Evolutionary conservation across 129 eudicot species (phyloP).

Genomic region (Saposhnikovia divaricata): DNA sequence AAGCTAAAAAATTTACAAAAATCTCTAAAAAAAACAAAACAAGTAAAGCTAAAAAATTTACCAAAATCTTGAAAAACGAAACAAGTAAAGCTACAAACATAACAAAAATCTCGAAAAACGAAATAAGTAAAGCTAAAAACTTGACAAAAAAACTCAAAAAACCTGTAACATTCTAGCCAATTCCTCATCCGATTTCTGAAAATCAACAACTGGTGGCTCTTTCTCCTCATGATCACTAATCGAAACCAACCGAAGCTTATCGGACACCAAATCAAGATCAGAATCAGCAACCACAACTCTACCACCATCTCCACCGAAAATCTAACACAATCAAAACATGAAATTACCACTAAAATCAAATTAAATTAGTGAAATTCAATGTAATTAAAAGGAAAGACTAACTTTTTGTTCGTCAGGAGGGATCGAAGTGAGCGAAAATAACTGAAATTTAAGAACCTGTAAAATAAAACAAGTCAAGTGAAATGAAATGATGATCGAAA

Average conservation of each 20-base stretch:
- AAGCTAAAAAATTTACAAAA: no score
- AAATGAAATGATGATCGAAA: background rate
- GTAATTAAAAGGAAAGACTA: background rate
- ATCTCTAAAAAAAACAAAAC: no score
- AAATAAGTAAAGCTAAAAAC: background rate
- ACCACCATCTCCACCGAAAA: conserved; percentile 43
- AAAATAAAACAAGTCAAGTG: background rate
- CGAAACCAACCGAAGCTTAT: conserved; percentile 59
- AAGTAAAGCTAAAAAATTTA: no score
- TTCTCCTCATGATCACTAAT: conserved; percentile 31
- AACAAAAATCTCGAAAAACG: no score
- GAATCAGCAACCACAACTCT: conserved; percentile 51
- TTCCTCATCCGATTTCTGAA: conserved; percentile 58
- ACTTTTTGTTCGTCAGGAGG: conserved; percentile 93
- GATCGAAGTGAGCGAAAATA: conserved; percentile 70
- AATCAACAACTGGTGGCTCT: conserved; percentile 11
- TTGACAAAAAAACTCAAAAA: background rate
- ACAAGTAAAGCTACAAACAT: no score
- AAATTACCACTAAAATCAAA: background rate
- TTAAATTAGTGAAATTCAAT: background rate
- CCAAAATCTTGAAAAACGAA: no score
- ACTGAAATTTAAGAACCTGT: conserved; percentile 72
- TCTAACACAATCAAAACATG: conserved; percentile 25
- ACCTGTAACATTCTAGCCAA: conserved; percentile 89
- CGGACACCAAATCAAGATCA: conserved; percentile 48